These are phyloP conservation scores for Aphanomyces invadans DNA, from an alignment of 352 stramenopile genomes.

Conservation along the genomic window DNA sequence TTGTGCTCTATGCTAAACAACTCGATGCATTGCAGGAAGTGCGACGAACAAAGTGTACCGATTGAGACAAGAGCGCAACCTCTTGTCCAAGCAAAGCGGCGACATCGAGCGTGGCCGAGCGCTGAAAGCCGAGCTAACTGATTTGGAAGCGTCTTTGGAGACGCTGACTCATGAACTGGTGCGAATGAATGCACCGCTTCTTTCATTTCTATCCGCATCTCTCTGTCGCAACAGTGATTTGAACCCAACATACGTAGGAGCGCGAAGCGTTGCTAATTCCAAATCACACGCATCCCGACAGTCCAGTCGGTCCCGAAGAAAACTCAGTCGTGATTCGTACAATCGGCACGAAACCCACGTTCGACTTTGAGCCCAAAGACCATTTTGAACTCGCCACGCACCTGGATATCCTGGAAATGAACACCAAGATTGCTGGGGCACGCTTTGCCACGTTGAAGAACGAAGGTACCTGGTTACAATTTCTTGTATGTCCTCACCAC, in stretches of 20 bases:
- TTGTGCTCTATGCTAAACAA: too few species aligned
- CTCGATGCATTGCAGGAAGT: neutral
- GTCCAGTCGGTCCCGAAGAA: slow-evolving; percentile 48
- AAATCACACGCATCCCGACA: slow-evolving; percentile 67
- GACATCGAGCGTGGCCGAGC: slow-evolving; percentile 43
- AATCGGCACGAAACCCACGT: slow-evolving; percentile 49
- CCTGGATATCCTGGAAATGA: slow-evolving; percentile 68
- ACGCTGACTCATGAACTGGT: slow-evolving; percentile 38
- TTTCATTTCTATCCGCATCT: neutral
- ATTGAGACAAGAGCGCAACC: slow-evolving; percentile 58
- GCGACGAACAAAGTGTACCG: slow-evolving; percentile 48
- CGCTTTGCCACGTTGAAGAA: slow-evolving; percentile 84
- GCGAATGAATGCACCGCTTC: neutral
- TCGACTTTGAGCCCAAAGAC: slow-evolving; percentile 55
- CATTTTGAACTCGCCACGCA: slow-evolving; percentile 61
- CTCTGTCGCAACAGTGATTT: neutral
- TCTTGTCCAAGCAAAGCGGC: slow-evolving; percentile 44
- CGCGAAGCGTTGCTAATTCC: slow-evolving; percentile 65
- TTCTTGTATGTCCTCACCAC: neutral
- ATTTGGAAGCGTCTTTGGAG: slow-evolving; percentile 36
- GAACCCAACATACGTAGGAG: slow-evolving; percentile 34
- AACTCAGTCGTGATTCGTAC: slow-evolving; percentile 43
- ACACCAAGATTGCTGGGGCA: slow-evolving; percentile 62
- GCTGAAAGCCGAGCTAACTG: slow-evolving; percentile 49
- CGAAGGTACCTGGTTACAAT: slow-evolving; percentile 27